A percentile compares a stretch with the other conserved stretches of the same genome.
phyloP scores from a whole-genome alignment of 73 alveolate genomes.

The Stentor coeruleus region DNA sequence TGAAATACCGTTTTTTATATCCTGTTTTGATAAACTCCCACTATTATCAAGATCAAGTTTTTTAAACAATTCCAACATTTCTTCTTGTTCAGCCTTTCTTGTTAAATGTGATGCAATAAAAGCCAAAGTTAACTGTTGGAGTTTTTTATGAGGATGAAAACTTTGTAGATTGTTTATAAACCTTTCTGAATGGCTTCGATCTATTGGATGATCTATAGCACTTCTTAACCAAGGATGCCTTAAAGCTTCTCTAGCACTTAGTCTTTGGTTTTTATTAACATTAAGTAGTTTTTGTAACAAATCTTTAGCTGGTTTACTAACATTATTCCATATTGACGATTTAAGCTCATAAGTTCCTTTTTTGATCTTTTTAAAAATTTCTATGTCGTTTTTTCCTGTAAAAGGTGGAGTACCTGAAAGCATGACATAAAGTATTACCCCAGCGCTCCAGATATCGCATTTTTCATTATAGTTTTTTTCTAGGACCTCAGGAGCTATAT shows the following conservation, averaged over 20 bases:
- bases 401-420: constrained; percentile 58
- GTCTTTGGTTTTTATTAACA: neutral
- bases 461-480: constrained; percentile 45
- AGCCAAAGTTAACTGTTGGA: neutral
- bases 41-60: neutral
- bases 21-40: neutral
- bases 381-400: constrained; percentile 53
- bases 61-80: neutral
- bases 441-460: constrained; percentile 69
- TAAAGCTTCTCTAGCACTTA: neutral
- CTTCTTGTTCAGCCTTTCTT: neutral
- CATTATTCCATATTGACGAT: constrained; percentile 60
- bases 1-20: neutral
- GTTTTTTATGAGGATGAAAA: neutral
- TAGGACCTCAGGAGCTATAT: constrained; percentile 69
- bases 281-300: constrained; percentile 31
- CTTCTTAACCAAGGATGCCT: neutral
- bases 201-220: neutral
- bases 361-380: constrained; percentile 40
- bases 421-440: constrained; percentile 57
- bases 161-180: neutral
- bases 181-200: neutral
- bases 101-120: neutral
- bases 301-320: constrained; percentile 60
- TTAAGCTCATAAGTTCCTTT: constrained; percentile 38